A percentile compares a stretch with the other conserved stretches of the same genome.
phyloP scores from a whole-genome alignment of 108 stramenopile species.

The Skeletonema tropicum region DNA sequence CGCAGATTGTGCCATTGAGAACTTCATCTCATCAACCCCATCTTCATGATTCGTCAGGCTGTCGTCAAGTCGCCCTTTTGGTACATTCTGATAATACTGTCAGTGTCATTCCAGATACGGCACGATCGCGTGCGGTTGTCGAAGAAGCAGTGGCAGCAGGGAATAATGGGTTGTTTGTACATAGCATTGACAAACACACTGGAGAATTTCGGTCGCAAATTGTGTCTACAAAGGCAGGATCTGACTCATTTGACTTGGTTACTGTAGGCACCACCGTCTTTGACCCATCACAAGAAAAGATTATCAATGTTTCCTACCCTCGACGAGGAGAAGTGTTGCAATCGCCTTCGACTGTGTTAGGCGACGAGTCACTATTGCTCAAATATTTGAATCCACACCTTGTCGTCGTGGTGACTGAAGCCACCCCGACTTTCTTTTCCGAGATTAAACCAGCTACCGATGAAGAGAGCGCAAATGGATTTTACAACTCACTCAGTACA shows the following conservation, averaged over 20 bases:
- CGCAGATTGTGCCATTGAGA: conserved; percentile 72
- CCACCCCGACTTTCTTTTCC: conserved; percentile 40
- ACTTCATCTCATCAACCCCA: conserved; percentile 38
- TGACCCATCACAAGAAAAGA: conserved; percentile 63
- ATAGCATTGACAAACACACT: conserved; percentile 55
- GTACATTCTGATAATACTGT: conserved; percentile 64
- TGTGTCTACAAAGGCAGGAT: conserved; percentile 22
- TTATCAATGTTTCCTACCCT: conserved; percentile 79
- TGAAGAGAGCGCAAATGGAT: conserved; percentile 35
- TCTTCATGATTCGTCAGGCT: conserved; percentile 45
- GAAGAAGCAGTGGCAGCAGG: conserved; percentile 42
- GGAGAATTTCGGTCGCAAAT: conserved; percentile 47
- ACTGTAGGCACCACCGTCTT: conserved; percentile 71
- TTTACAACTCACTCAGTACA: conserved; percentile 39
- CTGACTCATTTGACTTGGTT: conserved; percentile 36
- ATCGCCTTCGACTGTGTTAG: conserved; percentile 79
- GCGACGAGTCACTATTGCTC: conserved; percentile 92
- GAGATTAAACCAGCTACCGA: conserved; percentile 15
- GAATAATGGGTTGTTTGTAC: conserved; percentile 72
- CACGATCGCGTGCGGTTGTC: conserved; percentile 32
- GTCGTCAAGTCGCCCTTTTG: conserved; percentile 75
- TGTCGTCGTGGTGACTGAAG: conserved; percentile 76
- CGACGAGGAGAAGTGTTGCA: conserved; percentile 77
- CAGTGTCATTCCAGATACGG: conserved; percentile 59
- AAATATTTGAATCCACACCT: conserved; percentile 97